Percentiles rank a stretch among this genome's conserved stretches.
phyloP scores from a whole-genome alignment of 345 rosid species.

The Passiflora organensis region DNA sequence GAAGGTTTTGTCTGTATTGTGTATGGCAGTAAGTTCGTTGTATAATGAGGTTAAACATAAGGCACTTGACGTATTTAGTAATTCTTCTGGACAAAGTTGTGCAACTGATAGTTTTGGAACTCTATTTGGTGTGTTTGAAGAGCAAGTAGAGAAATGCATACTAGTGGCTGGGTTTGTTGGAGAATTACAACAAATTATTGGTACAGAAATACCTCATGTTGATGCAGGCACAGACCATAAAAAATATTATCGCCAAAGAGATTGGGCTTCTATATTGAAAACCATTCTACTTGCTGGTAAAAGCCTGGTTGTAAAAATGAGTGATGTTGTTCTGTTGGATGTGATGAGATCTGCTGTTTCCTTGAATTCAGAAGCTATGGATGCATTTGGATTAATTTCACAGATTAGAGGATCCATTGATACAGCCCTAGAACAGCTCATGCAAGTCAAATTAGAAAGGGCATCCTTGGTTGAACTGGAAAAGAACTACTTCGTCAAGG shows the following conservation, averaged over 20 bases:
- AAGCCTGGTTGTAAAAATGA: slow-evolving; percentile 56
- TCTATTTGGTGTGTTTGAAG: slow-evolving; percentile 52
- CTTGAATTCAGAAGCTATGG: slow-evolving; percentile 67
- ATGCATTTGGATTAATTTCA: slow-evolving; percentile 74
- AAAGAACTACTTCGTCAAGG: slow-evolving; percentile 72
- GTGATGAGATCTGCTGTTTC: slow-evolving; percentile 61
- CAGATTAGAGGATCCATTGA: slow-evolving; percentile 76
- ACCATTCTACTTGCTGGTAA: slow-evolving; percentile 48
- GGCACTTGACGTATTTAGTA: slow-evolving; percentile 37
- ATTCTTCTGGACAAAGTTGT: slow-evolving; percentile 33
- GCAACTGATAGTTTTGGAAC: slow-evolving; percentile 34
- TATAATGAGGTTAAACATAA: slow-evolving; percentile 54
- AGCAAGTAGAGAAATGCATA: slow-evolving; percentile 72
- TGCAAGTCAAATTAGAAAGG: slow-evolving; percentile 72
- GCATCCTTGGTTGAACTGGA: slow-evolving; percentile 74
- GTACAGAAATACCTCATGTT: slow-evolving; percentile 27
- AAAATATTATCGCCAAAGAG: slow-evolving; percentile 37
- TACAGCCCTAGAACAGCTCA: slow-evolving; percentile 64
- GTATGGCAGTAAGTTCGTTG: slow-evolving; percentile 47
- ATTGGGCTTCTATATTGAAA: slow-evolving; percentile 58
- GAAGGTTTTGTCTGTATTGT: slow-evolving; percentile 49
- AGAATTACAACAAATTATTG: slow-evolving; percentile 49
- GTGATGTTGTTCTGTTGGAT: slow-evolving; percentile 60
- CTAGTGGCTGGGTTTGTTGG: slow-evolving; percentile 50
- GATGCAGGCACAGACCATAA: slow-evolving; percentile 26